phyloP scores from a whole-genome alignment of 2,329 filamentous ascomycete genomes.

The Hypoxylon sp. region DNA sequence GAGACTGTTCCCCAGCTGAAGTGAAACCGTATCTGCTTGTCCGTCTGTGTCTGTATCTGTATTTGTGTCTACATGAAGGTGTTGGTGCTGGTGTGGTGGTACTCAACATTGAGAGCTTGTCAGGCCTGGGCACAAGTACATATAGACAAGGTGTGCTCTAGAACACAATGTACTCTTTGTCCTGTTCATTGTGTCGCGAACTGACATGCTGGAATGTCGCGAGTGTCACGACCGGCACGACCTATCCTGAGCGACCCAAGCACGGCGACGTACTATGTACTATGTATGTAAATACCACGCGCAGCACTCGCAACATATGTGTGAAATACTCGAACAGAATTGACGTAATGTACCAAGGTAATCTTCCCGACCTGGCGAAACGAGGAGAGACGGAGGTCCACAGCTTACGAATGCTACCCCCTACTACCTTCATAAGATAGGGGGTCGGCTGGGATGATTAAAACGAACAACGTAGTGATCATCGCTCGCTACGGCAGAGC shows the following conservation, averaged over 20 bases:
- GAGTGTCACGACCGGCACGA: no score
- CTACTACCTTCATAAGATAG: no score
- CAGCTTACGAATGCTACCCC: slow-evolving; percentile 36
- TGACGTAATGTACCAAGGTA: slow-evolving; percentile 30
- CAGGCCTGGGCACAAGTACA: no score
- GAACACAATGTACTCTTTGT: no score
- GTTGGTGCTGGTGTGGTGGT: background rate
- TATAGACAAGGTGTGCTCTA: no score
- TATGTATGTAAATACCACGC: slow-evolving; percentile 27
- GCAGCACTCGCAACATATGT: slow-evolving; percentile 1
- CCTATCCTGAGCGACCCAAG: no score
- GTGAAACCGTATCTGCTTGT: background rate
- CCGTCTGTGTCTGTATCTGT: no score
- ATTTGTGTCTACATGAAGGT: no score
- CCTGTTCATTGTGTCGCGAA: background rate
- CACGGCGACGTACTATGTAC: no score
- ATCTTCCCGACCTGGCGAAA: slow-evolving; percentile 21
- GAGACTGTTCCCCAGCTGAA: slow-evolving; percentile 2
- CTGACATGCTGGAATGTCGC: background rate
- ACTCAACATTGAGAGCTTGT: slow-evolving; percentile 9
- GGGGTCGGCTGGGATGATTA: slow-evolving; percentile 9
- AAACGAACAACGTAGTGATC: slow-evolving; percentile 34
- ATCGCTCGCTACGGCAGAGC: slow-evolving; percentile 15
- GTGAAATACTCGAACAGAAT: slow-evolving; percentile 9
- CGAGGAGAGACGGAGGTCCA: slow-evolving; percentile 30